Base-by-base conservation (phyloP, 495 filamentous ascomycete species). In the Hyaloscypha bicolor region DNA sequence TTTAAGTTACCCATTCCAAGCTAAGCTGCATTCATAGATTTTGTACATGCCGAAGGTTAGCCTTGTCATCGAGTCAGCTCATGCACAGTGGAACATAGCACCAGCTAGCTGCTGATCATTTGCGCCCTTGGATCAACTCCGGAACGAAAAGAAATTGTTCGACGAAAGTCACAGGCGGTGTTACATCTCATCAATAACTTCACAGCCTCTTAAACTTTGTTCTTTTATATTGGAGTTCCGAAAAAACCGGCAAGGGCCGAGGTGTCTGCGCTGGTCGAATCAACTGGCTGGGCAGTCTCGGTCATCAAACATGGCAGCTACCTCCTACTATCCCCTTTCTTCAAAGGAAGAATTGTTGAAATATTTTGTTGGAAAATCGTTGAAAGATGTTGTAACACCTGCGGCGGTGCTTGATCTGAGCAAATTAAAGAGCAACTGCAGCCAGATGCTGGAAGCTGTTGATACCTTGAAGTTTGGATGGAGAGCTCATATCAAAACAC, bases 401-500 rank as follows among this genome's bases (percentile, higher is more conserved):
- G 82, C 88, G 3, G 87, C 83, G 14, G 79, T 97, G 30, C 74
- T 97, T 9, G 91, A 96, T 77, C 69, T 83, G 4, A 87, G 86
- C 31, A 87, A 91, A 56, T 76, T 93, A 35, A 78, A 82, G 35
- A 79, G 80, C 19, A 94, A 96, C 73, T 96, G 92, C 75, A 76
- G 81, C 64, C 79, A 86, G 59, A 94, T 97, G 90, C 84, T 93
- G 16, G 78, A 87, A 59, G 86, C 90, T 0, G 82, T 84, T 5
- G 72, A 82, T 55, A 69, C 74, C 39, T 80, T 94, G 5, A 81
- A 80, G 1, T 79, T 94, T 29, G 84, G 83, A 30, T 96, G 93
- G 79, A 79, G 93, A 63, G 87, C 91, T 6, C 93, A 97, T 76
- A 87, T 95, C 63, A 96, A 96, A 72, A 91, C 91, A 29, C 93